These are phyloP conservation scores for Termitomyces heimii DNA, from an alignment of 768 basidiomycete species.

Conservation along the genomic window DNA sequence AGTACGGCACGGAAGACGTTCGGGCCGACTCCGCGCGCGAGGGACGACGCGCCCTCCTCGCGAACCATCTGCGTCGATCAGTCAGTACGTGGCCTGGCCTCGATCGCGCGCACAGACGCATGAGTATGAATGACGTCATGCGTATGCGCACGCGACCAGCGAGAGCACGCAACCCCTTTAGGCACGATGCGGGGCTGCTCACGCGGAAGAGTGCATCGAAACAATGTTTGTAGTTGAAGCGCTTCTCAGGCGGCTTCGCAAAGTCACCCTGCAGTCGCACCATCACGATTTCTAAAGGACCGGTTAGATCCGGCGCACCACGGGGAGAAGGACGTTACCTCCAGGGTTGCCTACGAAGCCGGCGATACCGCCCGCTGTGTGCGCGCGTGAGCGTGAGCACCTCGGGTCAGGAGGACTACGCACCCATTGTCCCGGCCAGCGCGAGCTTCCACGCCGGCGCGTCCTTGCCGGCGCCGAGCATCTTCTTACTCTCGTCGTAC, in stretches of 20 bases:
- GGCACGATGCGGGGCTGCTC: conserved; percentile 24
- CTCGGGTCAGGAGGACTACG: conserved; percentile 20
- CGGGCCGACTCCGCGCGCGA: conserved; percentile 72
- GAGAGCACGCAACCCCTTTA: conserved; percentile 7
- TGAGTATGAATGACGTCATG: conserved; percentile 3
- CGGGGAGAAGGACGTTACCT: conserved; percentile 33
- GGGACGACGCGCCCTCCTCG: conserved; percentile 77
- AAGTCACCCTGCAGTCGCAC: conserved; percentile 89
- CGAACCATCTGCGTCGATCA: conserved; percentile 60
- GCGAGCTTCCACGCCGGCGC: conserved; percentile 80
- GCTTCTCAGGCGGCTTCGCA: conserved; percentile 81
- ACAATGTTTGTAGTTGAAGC: conserved; percentile 87
- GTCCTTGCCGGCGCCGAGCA: conserved; percentile 65
- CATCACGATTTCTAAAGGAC: conserved; percentile 68
- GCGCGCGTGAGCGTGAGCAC: conserved; percentile 7
- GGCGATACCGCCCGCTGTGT: conserved; percentile 79
- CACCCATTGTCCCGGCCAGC: conserved; percentile 81
- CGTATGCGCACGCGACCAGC: conserved; percentile 8
- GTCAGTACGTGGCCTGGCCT: no score
- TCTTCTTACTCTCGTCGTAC: conserved; percentile 86
- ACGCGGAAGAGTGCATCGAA: conserved; percentile 85
- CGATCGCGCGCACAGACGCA: no score
- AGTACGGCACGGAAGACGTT: conserved; percentile 83
- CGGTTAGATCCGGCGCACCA: not conserved
- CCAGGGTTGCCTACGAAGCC: conserved; percentile 88